phyloP scores from a whole-genome alignment of 208 protist genomes.

The Leishmania mexicana region DNA sequence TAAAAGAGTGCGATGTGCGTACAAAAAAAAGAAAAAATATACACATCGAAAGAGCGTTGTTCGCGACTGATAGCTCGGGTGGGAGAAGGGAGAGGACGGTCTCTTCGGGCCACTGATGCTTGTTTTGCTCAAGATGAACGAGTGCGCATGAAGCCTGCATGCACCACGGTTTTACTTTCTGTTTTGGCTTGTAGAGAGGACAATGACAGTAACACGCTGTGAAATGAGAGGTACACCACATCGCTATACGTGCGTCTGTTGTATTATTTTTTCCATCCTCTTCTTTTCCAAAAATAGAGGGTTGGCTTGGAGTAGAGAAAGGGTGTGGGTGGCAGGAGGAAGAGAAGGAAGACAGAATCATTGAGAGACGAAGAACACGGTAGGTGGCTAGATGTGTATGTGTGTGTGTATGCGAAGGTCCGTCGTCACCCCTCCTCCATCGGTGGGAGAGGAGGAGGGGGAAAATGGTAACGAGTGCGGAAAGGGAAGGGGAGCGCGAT shows the following conservation, averaged over 20 bases:
- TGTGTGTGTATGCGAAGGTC: background rate
- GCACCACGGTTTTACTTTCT: background rate
- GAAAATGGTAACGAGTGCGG: background rate
- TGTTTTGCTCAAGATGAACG: background rate
- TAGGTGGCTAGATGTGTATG: background rate
- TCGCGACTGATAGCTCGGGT: background rate
- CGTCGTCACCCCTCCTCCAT: background rate
- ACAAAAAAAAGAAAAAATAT: background rate
- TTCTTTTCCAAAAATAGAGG: background rate
- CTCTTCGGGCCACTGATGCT: background rate
- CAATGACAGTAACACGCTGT: background rate
- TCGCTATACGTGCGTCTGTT: background rate
- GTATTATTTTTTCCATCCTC: background rate
- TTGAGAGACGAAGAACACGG: background rate
- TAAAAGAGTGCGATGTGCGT: background rate
- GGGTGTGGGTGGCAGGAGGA: background rate
- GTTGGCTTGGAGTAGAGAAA: background rate
- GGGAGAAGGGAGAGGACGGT: background rate
- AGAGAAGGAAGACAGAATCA: background rate
- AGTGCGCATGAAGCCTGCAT: background rate
- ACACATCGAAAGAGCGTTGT: background rate
- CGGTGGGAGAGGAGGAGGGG: background rate
- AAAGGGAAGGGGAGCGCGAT: background rate
- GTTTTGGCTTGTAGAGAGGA: background rate
- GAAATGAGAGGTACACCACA: background rate